Evolutionary conservation across 2,329 filamentous ascomycete genomes (phyloP).

Genomic region (Fusarium sp.): DNA sequence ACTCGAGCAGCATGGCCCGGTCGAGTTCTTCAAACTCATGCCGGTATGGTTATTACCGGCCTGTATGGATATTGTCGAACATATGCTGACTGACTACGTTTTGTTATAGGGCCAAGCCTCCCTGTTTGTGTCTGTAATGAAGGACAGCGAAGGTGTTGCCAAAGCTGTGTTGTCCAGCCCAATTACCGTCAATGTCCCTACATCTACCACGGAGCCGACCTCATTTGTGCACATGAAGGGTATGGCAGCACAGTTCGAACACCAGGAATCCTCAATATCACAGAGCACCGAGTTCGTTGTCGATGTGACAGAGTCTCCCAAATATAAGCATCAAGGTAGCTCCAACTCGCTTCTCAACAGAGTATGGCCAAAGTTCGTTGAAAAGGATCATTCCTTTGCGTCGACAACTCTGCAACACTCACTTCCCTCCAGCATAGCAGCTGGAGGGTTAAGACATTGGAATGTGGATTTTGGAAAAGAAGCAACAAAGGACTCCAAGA

Average conservation of each 20-base stretch:
- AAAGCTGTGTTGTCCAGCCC: slow-evolving; percentile 61
- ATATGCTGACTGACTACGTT: slow-evolving; percentile 24
- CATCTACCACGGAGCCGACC: slow-evolving; percentile 45
- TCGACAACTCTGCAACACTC: slow-evolving; percentile 55
- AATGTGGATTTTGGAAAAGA: slow-evolving; percentile 47
- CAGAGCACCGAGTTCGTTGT: slow-evolving; percentile 57
- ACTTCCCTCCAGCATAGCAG: slow-evolving; percentile 56
- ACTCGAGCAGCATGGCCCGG: slow-evolving; percentile 62
- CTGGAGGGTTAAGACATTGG: slow-evolving; percentile 61
- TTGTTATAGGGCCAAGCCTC: slow-evolving; percentile 59
- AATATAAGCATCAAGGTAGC: slow-evolving; percentile 59
- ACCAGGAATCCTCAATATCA: slow-evolving; percentile 1
- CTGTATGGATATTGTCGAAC: not conserved
- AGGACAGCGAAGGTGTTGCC: slow-evolving; percentile 55
- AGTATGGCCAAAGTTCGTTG: slow-evolving; percentile 57
- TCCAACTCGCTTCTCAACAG: slow-evolving; percentile 55
- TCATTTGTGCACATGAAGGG: slow-evolving; percentile 42
- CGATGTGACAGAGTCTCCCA: slow-evolving; percentile 55
- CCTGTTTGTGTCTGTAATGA: slow-evolving; percentile 65
- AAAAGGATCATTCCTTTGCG: slow-evolving; percentile 53
- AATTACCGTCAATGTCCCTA: slow-evolving; percentile 60
- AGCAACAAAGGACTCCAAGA: slow-evolving; percentile 12
- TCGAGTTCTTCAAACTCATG: slow-evolving; percentile 64
- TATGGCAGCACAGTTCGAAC: slow-evolving; percentile 4
- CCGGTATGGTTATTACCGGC: slow-evolving; percentile 28